These are phyloP conservation scores for Crotalaria pallida DNA, from an alignment of 306 rosid genomes.

Conservation along the genomic window DNA sequence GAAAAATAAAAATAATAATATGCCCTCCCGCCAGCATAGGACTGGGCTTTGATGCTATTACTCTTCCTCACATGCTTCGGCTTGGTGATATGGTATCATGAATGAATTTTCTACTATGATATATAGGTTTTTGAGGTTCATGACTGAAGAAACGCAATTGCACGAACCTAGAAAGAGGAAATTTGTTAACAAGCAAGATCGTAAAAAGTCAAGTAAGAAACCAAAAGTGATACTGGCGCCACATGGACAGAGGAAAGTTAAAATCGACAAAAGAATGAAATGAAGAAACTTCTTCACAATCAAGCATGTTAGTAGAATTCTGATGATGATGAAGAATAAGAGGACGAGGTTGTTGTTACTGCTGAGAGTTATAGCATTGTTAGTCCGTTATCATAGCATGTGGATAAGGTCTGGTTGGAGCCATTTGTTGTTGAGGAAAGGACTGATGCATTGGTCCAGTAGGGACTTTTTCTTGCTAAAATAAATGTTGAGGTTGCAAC, in stretches of 20 bases:
- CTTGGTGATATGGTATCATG: background rate
- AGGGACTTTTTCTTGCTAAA: no score
- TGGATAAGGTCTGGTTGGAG: no score
- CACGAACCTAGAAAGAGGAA: conserved; percentile 48
- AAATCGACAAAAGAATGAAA: conserved; percentile 55
- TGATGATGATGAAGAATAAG: conserved; percentile 55
- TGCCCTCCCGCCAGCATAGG: no score
- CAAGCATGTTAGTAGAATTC: conserved; percentile 81
- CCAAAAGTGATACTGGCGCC: conserved; percentile 32
- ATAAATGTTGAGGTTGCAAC: no score
- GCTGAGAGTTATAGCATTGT: no score
- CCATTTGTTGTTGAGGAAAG: no score
- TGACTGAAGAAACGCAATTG: conserved; percentile 53
- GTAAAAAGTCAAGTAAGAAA: conserved; percentile 44
- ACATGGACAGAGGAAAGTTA: conserved; percentile 47
- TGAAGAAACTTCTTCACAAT: conserved; percentile 75
- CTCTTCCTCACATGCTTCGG: no score
- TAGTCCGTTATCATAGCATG: no score
- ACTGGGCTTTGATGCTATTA: no score
- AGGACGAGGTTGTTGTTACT: conserved; percentile 21
- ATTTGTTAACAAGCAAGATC: conserved; percentile 40
- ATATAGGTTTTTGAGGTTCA: conserved; percentile 23
- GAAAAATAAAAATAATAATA: no score
- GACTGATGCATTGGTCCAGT: no score
- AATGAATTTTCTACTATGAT: conserved; percentile 11